Evolutionary conservation across 495 filamentous ascomycete species (phyloP), one percentile per base, ranked within the genome.

Genomic region (Entonaema liquescens): DNA sequence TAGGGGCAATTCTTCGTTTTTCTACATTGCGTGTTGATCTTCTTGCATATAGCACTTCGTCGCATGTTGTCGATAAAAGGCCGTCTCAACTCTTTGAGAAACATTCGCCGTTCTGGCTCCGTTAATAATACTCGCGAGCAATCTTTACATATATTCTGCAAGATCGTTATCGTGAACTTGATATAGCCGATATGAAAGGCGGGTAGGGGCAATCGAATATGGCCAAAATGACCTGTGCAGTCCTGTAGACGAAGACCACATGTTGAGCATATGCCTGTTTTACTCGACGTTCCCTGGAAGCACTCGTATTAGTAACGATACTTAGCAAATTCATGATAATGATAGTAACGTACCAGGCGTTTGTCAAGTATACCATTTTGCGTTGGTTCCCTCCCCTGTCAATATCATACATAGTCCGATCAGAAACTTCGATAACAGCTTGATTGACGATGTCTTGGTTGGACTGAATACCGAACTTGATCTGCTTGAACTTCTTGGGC

Each of bases 181-280:
- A 98, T 90, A 74, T 97, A 99, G 62, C 95, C 95, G 68, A 98
- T 92, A 75, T 98, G 95, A 72, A 98, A 97, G 28, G 91, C 91
- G 5, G 95, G 95, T 11, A 99, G 84, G 7, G 94, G 92, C 21
- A 99, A 86, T 76, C 90, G 87, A 65, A 98, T 89, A 80, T 97
- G 91, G 42, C 95, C 95, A 68, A 98, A 99, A 79, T 99, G 95
- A 25, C 95, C 95, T 68, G 94, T 94, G 78, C 95, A 99, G 50
- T 89, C 84, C 61, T 92, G 85, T 42, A 98, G 81, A 9, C 85
- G 84, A 65, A 90, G 86, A 52, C 90, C 88, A 79, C 95, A 99
- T 21, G 95, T 98, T 60, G 89, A 84, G 79, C 95, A 99, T 36
- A 77, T 80, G 38, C 84, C 89, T 12, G 81, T 86, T 79, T 89